Evolutionary conservation across 2,329 filamentous ascomycete genomes (phyloP).

Genomic region (Chaetoscypha palmicola): DNA sequence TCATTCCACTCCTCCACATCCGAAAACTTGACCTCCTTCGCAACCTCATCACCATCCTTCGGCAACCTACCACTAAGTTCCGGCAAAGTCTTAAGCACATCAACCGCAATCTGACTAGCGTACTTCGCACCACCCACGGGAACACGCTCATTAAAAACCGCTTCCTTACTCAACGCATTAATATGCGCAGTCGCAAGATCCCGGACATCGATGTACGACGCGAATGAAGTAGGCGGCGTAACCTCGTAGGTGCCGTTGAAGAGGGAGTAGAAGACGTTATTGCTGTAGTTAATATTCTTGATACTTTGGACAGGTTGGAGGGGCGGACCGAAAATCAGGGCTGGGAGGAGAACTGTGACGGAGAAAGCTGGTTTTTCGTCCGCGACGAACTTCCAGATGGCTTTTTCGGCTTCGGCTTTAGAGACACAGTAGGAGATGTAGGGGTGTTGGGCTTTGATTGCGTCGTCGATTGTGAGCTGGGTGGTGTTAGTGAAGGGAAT

Average conservation of each 20-base stretch:
- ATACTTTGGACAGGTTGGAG: conserved; percentile 22
- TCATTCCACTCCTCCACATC: conserved; percentile 20
- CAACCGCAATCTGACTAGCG: conserved; percentile 18
- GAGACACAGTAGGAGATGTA: conserved; percentile 27
- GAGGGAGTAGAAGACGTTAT: conserved; percentile 22
- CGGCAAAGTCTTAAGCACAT: conserved; percentile 21
- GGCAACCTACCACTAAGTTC: conserved; percentile 25
- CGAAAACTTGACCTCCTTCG: conserved; percentile 13
- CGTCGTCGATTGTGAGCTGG: conserved; percentile 21
- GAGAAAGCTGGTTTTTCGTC: conserved; percentile 18
- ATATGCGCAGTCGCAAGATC: conserved; percentile 28
- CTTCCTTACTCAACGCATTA: conserved; percentile 20
- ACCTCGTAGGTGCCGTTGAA: conserved; percentile 26
- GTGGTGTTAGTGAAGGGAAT: neutral
- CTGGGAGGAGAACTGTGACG: conserved; percentile 26
- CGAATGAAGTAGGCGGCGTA: conserved; percentile 22
- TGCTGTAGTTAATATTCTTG: conserved; percentile 26
- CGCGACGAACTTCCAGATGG: conserved; percentile 28
- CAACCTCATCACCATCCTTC: conserved; percentile 22
- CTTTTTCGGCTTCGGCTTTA: conserved; percentile 28
- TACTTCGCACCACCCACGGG: conserved; percentile 15
- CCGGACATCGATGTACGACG: conserved; percentile 25
- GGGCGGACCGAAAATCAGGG: conserved; percentile 27
- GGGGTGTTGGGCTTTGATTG: conserved; percentile 20
- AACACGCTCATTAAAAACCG: conserved; percentile 22